Conservation (phyloP, 2,329 filamentous ascomycete species). For the Aspergillus awamori region DNA sequence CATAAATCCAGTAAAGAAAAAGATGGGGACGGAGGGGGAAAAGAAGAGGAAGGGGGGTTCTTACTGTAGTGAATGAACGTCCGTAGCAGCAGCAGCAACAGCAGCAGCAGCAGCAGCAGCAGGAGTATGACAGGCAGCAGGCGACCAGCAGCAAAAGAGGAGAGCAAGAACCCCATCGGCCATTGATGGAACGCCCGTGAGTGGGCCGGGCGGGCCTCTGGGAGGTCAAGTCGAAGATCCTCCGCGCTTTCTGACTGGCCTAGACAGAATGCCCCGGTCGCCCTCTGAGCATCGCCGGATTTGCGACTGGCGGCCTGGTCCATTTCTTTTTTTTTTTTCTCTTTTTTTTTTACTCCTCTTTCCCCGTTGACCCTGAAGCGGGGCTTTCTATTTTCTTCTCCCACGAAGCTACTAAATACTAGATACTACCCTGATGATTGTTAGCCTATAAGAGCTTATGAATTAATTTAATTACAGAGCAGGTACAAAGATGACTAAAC, state of each 20-base stretch:
- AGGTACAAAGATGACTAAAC: not conserved
- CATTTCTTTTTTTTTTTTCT: too few relatives aligned
- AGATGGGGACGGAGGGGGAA: too few relatives aligned
- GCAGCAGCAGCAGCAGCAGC: not conserved
- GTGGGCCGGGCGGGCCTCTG: constrained; percentile 27
- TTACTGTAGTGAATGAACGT: too few relatives aligned
- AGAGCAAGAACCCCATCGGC: constrained; percentile 15
- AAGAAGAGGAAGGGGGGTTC: too few relatives aligned
- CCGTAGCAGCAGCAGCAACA: too few relatives aligned
- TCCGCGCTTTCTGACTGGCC: constrained; percentile 26
- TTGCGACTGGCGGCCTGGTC: not conserved
- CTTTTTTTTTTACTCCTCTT: not conserved
- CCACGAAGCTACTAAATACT: not conserved
- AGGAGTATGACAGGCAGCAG: constrained; percentile 22
- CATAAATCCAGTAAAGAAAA: not conserved
- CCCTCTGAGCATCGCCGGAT: constrained; percentile 9
- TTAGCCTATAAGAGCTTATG: too few relatives aligned
- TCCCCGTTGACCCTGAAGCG: constrained; percentile 1
- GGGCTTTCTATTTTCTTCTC: not conserved
- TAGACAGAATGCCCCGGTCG: constrained; percentile 17
- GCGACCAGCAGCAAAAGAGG: constrained; percentile 7
- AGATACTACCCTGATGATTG: too few relatives aligned
- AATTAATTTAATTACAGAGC: not conserved
- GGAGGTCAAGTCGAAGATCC: constrained; percentile 27
- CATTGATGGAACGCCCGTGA: constrained; percentile 22